These are phyloP conservation scores for Citrus australasica DNA, from an alignment of 345 rosid species.

Conservation along the genomic window DNA sequence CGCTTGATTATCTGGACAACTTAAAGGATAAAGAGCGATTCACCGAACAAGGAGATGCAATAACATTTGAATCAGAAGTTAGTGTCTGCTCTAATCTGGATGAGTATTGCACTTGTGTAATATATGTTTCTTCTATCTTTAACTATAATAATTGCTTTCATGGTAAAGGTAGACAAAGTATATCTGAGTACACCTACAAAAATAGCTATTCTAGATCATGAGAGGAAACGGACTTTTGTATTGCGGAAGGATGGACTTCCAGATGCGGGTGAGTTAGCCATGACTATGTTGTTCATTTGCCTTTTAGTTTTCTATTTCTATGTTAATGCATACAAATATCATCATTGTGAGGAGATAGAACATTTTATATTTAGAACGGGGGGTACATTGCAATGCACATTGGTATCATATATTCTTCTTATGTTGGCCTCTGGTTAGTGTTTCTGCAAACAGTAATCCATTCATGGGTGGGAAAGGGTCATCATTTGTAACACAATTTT, in stretches of 20 bases:
- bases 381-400: neutral
- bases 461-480: neutral
- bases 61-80: conserved; percentile 64
- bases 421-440: neutral
- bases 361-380: neutral
- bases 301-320: neutral
- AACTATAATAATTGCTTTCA: neutral
- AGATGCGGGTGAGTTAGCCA: conserved; percentile 50
- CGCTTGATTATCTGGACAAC: conserved; percentile 59
- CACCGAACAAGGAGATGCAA: conserved; percentile 67
- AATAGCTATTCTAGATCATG: conserved; percentile 62
- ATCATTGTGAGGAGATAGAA: neutral
- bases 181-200: conserved; percentile 57
- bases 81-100: conserved; percentile 7
- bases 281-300: neutral
- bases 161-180: conserved; percentile 41
- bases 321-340: neutral
- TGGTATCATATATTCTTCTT: neutral
- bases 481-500: neutral
- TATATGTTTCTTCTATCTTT: neutral
- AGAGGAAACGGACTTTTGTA: conserved; percentile 58
- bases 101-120: neutral
- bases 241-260: conserved; percentile 63
- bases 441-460: neutral
- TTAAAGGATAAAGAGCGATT: conserved; percentile 46